Evolutionary conservation across 2,329 filamentous ascomycete species (phyloP), one percentile per base, ranked within the genome.

Genomic region (Mollisia scopiformis): DNA sequence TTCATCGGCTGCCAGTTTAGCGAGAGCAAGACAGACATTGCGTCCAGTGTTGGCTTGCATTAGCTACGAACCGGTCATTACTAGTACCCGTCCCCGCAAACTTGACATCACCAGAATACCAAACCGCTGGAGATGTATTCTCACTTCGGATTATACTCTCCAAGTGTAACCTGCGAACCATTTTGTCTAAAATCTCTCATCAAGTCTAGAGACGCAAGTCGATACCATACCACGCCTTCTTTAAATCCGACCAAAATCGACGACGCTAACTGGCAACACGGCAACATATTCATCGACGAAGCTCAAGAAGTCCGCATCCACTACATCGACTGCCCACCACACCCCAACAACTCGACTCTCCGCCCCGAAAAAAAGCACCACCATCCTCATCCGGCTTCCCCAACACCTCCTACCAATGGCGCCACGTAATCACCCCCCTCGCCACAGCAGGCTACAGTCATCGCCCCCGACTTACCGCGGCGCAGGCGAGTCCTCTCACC

Each of bases 381-480:
- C 46, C 19, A 35, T 55, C 6, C 53, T 55, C 0, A 55, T 55
- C 27, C 53, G 53, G 53, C 6, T 55, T 43, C 19, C 53, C 53
- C 1, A 41, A 55, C 13, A 46, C 25, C 3, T 55, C 53, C 14
- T 55, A 55, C n/a, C 37, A 55, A 55, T 55, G 35, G 35, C 53
- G 53, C 2, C 35, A 55, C 10, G 53, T 43, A 14, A 55, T 55
- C 13, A 43, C 53, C 11, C 37, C 35, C 21, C 31, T 55, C 27
- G 23, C 21, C 4, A 2, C 27, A 30, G 35, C 35, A 1, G 53
- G 53, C 19, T 46, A 55, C 35, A 30, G 25, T 46, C 3, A 43
- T 55, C 8, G 53, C 53, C 2, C 39, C 21, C 27, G 53, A 55
- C 35, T n/a, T 41, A 55, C 27, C 35, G 53, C 3, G 53, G 53